phyloP scores from a whole-genome alignment of 2,329 filamentous ascomycete genomes.

The Orbilia brochopaga region DNA sequence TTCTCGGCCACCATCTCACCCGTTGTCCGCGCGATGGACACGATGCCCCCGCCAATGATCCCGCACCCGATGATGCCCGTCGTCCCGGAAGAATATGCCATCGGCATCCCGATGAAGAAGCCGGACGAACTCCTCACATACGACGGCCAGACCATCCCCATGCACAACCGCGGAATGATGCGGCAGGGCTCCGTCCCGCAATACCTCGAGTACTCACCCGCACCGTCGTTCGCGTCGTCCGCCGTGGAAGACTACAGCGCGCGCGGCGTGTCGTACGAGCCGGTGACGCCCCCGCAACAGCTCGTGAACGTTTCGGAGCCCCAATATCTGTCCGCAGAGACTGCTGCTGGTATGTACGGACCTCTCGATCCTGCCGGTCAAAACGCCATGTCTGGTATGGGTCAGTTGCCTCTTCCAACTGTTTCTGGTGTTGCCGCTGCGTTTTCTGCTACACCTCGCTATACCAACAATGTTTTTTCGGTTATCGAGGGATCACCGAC shows the following conservation, averaged over 20 bases:
- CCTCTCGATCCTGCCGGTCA: slow-evolving; percentile 85
- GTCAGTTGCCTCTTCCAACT: slow-evolving; percentile 84
- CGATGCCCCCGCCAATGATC: slow-evolving; percentile 90
- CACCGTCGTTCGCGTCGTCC: slow-evolving; percentile 97
- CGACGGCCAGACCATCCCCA: slow-evolving; percentile 58
- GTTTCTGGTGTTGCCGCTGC: slow-evolving; percentile 64
- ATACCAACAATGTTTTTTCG: slow-evolving; percentile 83
- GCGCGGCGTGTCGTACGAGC: slow-evolving; percentile 93
- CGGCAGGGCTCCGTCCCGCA: slow-evolving; percentile 98
- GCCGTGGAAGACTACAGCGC: slow-evolving; percentile 98
- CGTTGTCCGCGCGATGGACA: slow-evolving; percentile 86
- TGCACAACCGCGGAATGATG: slow-evolving; percentile 58
- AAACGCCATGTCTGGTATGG: slow-evolving; percentile 81
- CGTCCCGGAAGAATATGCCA: slow-evolving; percentile 63
- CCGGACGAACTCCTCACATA: slow-evolving; percentile 44
- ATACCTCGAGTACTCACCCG: slow-evolving; percentile 97
- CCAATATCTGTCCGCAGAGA: slow-evolving; percentile 97
- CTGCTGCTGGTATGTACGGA: slow-evolving; percentile 85
- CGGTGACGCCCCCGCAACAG: slow-evolving; percentile 93
- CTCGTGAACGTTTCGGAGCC: slow-evolving; percentile 82
- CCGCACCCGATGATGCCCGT: slow-evolving; percentile 62
- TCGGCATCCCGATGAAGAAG: slow-evolving; percentile 48
- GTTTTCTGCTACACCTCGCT: slow-evolving; percentile 74
- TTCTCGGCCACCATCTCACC: slow-evolving; percentile 86
- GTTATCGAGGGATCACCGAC: slow-evolving; percentile 97